phyloP scores from a whole-genome alignment of 768 basidiomycete genomes.

The Grammothele lineata region DNA sequence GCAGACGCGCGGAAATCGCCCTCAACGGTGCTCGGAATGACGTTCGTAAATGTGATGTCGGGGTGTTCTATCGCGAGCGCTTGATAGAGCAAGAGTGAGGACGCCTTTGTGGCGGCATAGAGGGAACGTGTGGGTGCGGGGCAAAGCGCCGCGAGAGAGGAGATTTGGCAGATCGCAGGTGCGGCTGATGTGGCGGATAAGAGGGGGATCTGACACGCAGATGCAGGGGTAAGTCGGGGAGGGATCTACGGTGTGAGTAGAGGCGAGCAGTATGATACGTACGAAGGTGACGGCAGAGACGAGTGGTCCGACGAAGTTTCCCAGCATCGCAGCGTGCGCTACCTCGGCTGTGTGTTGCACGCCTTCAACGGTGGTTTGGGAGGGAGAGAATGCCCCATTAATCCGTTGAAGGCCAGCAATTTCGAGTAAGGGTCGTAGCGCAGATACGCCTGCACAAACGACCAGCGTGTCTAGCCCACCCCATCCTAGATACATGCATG shows the following conservation, averaged over 20 bases:
- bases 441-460: slow-evolving; percentile 80
- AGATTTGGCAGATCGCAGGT: slow-evolving; percentile 76
- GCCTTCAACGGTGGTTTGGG: slow-evolving; percentile 46
- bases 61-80: slow-evolving; percentile 80
- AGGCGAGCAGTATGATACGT: slow-evolving; percentile 22
- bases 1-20: slow-evolving; percentile 79
- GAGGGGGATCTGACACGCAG: slow-evolving; percentile 79
- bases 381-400: slow-evolving; percentile 29
- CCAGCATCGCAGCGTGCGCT: slow-evolving; percentile 49
- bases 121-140: slow-evolving; percentile 84
- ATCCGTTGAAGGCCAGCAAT: slow-evolving; percentile 53
- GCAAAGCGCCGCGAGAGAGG: slow-evolving; percentile 72
- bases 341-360: slow-evolving; percentile 56
- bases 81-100: slow-evolving; percentile 73
- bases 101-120: slow-evolving; percentile 81
- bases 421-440: slow-evolving; percentile 70
- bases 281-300: slow-evolving; percentile 71
- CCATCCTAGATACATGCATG: slow-evolving; percentile 52
- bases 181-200: slow-evolving; percentile 57
- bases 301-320: slow-evolving; percentile 70
- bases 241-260: not conserved
- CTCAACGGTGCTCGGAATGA: slow-evolving; percentile 69
- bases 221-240: not conserved
- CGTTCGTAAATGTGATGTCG: slow-evolving; percentile 51
- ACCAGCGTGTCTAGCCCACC: slow-evolving; percentile 77